These are phyloP conservation scores for Jaminaea rosea DNA, from an alignment of 1,284 basidiomycete species.

Conservation along the genomic window DNA sequence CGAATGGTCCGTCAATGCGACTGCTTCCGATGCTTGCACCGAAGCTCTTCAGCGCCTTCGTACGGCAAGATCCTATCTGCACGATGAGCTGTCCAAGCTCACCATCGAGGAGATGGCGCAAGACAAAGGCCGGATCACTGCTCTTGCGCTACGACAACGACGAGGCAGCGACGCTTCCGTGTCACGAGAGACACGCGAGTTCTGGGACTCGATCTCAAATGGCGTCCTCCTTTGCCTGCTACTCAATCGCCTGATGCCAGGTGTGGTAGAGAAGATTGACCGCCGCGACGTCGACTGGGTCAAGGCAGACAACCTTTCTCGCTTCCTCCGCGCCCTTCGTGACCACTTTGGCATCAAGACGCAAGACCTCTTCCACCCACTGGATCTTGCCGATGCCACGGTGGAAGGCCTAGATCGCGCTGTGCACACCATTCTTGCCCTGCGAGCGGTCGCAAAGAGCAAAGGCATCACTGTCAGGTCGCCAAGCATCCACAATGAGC, in stretches of 20 bases:
- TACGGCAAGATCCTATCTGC: conserved; percentile 23
- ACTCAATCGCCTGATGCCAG: conserved; percentile 19
- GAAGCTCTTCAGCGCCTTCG: conserved; percentile 23
- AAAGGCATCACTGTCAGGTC: conserved; percentile 7
- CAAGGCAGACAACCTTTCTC: conserved; percentile 28
- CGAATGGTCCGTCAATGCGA: conserved; percentile 12
- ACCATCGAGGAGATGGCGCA: conserved; percentile 7
- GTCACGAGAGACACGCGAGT: conserved; percentile 9
- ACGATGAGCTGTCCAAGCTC: conserved; percentile 16
- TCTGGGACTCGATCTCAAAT: conserved; percentile 26
- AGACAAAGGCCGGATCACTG: conserved; percentile 15
- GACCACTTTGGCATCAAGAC: conserved; percentile 28
- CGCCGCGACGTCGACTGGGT: conserved; percentile 27
- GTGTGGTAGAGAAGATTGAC: conserved; percentile 22
- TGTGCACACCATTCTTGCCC: conserved; percentile 24
- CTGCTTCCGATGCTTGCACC: conserved; percentile 13
- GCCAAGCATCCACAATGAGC: background rate
- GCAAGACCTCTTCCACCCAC: conserved; percentile 29
- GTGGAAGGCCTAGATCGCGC: conserved; percentile 26
- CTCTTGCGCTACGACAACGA: too few species aligned
- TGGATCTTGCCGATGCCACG: conserved; percentile 28
- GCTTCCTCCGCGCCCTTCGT: conserved; percentile 26
- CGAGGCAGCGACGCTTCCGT: too few species aligned
- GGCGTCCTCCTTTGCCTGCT: conserved; percentile 33
- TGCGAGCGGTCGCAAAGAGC: conserved; percentile 13